These are phyloP conservation scores for Micromonas commoda DNA, from an alignment of 139 green algal genomes.

Conservation along the genomic window DNA sequence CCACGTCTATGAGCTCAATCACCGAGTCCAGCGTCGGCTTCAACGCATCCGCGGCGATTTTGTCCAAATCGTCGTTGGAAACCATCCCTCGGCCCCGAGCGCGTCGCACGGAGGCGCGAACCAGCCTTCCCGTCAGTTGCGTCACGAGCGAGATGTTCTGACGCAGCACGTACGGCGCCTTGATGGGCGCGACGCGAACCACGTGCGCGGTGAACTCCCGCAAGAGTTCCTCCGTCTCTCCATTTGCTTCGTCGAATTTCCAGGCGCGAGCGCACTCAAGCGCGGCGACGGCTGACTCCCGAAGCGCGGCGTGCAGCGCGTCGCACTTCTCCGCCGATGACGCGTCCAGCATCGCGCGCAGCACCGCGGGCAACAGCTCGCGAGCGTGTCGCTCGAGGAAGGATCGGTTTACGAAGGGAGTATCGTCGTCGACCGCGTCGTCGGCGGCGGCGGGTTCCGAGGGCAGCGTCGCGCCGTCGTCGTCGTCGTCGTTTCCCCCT, in stretches of 20 bases:
- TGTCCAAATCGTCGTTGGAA: not conserved
- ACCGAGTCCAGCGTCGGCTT: not conserved
- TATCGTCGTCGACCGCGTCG: not conserved
- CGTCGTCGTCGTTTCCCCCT: not conserved
- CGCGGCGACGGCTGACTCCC: not conserved
- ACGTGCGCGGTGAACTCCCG: not conserved
- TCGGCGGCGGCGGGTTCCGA: not conserved
- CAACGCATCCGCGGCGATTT: not conserved
- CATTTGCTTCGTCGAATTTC: not conserved
- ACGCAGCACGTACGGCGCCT: not conserved
- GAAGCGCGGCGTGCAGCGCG: not conserved
- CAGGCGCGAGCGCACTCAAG: conserved; percentile 8
- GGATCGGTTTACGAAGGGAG: too few relatives aligned
- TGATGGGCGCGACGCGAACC: not conserved
- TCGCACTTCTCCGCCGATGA: not conserved
- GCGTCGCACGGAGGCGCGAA: not conserved
- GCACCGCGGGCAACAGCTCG: not conserved
- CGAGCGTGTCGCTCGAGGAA: not conserved
- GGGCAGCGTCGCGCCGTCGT: not conserved
- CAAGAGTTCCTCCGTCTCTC: not conserved
- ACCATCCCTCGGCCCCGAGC: too few relatives aligned
- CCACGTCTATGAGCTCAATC: not conserved
- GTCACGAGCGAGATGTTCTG: conserved; percentile 5
- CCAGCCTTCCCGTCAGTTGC: not conserved
- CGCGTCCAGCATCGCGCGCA: not conserved